Base-by-base conservation (phyloP, 768 basidiomycete genomes). In the Lepiota venenata region DNA sequence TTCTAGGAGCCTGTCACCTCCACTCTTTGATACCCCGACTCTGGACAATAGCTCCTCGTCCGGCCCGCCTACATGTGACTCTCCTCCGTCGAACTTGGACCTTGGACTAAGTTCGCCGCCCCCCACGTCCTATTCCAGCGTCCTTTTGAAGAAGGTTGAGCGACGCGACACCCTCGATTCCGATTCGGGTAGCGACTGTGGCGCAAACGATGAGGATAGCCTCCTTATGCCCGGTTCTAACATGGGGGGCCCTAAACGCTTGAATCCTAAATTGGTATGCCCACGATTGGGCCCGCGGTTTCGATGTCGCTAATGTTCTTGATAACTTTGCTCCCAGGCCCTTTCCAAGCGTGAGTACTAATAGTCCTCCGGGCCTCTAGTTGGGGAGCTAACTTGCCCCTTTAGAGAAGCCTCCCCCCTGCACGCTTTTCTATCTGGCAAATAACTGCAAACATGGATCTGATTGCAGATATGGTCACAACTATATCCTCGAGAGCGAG, bases 361-460 rank as follows among this genome's bases (percentile, higher is more conserved):
- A 25, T 25, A 41, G 37, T 12, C 20, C 39, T 32, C 39, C 38
- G 44, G 32, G 10, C 52, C 56, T 40, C 16, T 39, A 12, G 46
- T 21, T 56, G 14, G 46, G 46, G 35, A 39, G 16, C 21, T 57
- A 55, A 63, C 60, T 66, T 43, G 60, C 20, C 57, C 48, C 16
- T 58, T 29, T 61, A 83, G 84, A 85, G 61, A 80, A 71, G 61
- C 84, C 85, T 1, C 78, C 85, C 20, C 84, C 85, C 14, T 87
- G 85, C 63, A 85, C 83, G 15, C 67, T 84, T 47, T 85, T 82
- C 67, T 87, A 85, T 63, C 71, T 87, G 22, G 75, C 80, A 27
- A 74, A 71, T 44, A 20, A 40, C 21, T 87, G 85, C 71, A 81
- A 82, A 62, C 77, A 78, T 52, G 83, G 81, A 14, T 62, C 69